phyloP scores from a whole-genome alignment of 345 rosid species.

The Lumnitzera littorea region DNA sequence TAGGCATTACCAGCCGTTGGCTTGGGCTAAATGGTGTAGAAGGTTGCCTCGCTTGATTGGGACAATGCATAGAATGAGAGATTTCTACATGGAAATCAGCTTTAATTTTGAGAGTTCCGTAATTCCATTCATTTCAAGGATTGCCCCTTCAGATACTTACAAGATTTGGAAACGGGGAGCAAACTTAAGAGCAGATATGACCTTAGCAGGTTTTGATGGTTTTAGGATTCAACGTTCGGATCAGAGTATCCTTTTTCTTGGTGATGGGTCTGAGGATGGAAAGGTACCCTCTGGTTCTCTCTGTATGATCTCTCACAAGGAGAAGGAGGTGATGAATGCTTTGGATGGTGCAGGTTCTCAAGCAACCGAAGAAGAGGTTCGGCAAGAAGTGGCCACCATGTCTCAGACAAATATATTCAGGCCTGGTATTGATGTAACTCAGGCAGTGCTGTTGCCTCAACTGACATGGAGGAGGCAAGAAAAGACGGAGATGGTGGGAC shows the following conservation, averaged over 20 bases:
- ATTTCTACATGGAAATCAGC: slow-evolving; percentile 91
- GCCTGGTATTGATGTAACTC: slow-evolving; percentile 93
- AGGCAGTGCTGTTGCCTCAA: slow-evolving; percentile 88
- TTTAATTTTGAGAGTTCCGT: slow-evolving; percentile 96
- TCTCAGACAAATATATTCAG: slow-evolving; percentile 84
- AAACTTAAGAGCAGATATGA: slow-evolving; percentile 94
- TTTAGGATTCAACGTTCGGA: slow-evolving; percentile 83
- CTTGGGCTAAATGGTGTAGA: slow-evolving; percentile 99
- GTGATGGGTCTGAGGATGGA: slow-evolving; percentile 90
- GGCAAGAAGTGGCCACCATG: slow-evolving; percentile 85
- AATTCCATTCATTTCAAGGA: slow-evolving; percentile 83
- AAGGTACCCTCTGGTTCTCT: slow-evolving; percentile 67
- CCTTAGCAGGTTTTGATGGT: slow-evolving; percentile 96
- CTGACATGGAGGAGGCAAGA: slow-evolving; percentile 92
- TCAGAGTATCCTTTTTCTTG: slow-evolving; percentile 88
- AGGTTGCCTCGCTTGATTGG: slow-evolving; percentile 82
- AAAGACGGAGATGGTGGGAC: slow-evolving; percentile 82
- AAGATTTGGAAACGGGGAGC: slow-evolving; percentile 94
- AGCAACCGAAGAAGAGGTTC: slow-evolving; percentile 79
- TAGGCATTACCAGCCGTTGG: slow-evolving; percentile 78
- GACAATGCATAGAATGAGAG: slow-evolving; percentile 82
- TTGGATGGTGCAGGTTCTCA: slow-evolving; percentile 84
- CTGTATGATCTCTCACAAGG: slow-evolving; percentile 89
- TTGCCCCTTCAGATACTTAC: slow-evolving; percentile 96
- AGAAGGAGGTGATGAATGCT: slow-evolving; percentile 89